Evolutionary conservation across 176 grass and related monocot species (phyloP).

Genomic region (Raddia distichophylla): DNA sequence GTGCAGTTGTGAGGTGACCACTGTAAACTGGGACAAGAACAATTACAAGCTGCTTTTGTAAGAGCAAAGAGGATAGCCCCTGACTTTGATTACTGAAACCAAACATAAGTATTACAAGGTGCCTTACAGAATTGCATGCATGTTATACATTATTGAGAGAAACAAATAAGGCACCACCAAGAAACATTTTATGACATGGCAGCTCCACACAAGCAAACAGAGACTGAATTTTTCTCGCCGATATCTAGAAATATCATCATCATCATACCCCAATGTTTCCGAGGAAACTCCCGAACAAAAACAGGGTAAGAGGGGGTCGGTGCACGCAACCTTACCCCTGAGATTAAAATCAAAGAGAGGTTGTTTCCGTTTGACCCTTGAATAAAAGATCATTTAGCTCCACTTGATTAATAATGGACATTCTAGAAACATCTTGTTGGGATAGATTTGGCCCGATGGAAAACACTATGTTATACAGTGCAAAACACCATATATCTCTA

Average conservation of each 20-base stretch:
- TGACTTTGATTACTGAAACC: background rate
- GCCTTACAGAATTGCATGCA: conserved; percentile 1
- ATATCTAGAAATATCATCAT: background rate
- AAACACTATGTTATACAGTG: background rate
- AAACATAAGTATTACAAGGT: conserved; percentile 5
- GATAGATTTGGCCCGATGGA: background rate
- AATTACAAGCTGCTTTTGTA: background rate
- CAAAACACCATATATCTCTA: background rate
- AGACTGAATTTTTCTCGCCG: background rate
- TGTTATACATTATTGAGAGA: background rate
- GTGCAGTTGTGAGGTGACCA: background rate
- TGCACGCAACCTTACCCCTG: too few species aligned
- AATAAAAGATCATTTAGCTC: too few species aligned
- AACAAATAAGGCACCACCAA: background rate
- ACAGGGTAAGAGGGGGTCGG: too few species aligned
- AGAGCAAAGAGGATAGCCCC: conserved; percentile 5
- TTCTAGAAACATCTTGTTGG: background rate
- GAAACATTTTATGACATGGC: background rate
- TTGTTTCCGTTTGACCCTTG: too few species aligned
- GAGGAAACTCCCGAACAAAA: too few species aligned
- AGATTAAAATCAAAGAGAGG: too few species aligned
- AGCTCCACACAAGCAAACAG: background rate
- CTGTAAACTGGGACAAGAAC: conserved; percentile 3
- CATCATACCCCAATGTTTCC: too few species aligned
- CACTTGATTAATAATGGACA: too few species aligned